phyloP scores from a whole-genome alignment of 257 asterid genomes.

The Salvia rosmarinus region DNA sequence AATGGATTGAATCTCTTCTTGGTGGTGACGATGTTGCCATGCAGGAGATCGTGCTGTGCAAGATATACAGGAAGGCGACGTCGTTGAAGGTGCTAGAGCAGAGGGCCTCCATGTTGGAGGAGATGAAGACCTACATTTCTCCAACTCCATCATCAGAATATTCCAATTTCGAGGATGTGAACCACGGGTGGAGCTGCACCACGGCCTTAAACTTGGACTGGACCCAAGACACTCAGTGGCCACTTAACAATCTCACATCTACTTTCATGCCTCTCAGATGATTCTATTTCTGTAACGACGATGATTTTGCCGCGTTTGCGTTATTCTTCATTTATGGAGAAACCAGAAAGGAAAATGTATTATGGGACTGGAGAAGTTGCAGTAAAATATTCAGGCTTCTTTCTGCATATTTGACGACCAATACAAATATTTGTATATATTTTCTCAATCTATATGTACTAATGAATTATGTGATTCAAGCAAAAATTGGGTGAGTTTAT shows the following conservation, averaged over 20 bases:
- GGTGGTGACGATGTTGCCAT: background rate
- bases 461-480: background rate
- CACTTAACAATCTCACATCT: background rate
- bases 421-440: no score
- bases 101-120: conserved; percentile 66
- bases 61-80: conserved; percentile 73
- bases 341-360: no score
- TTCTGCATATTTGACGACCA: background rate
- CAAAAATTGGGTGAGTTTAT: background rate
- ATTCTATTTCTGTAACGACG: background rate
- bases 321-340: no score
- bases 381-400: background rate
- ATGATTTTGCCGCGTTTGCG: no score
- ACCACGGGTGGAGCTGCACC: background rate
- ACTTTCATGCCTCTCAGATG: conserved; percentile 4
- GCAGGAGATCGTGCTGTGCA: conserved; percentile 72
- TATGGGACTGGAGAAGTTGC: background rate
- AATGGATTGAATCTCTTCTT: background rate
- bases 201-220: background rate
- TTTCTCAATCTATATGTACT: background rate
- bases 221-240: background rate
- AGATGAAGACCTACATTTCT: conserved; percentile 16
- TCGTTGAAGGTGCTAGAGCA: conserved; percentile 66
- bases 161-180: background rate
- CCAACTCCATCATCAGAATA: conserved; percentile 18